Percentiles rank a stretch among this genome's conserved stretches.
These are phyloP conservation scores for Termitomyces sp. DNA, from an alignment of 768 basidiomycete genomes.

Conservation along the genomic window DNA sequence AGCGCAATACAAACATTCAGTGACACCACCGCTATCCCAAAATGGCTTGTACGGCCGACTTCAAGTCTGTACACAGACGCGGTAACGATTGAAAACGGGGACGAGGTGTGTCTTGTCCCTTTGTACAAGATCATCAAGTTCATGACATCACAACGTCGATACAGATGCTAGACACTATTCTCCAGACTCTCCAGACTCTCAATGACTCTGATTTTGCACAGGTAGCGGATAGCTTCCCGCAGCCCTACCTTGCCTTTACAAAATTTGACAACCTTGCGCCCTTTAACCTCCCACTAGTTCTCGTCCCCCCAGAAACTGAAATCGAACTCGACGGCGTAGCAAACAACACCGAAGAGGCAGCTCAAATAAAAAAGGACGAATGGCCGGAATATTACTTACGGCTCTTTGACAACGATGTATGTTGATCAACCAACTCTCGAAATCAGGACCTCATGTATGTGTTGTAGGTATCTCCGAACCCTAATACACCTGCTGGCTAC, in stretches of 20 bases:
- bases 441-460: constrained; percentile 6
- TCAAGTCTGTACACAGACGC: constrained; percentile 47
- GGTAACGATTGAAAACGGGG: constrained; percentile 44
- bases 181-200: constrained; percentile 60
- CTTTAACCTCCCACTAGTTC: constrained; percentile 71
- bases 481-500: constrained; percentile 74
- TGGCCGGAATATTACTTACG: constrained; percentile 73
- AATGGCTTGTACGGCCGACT: constrained; percentile 65
- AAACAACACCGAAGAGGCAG: constrained; percentile 66
- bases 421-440: constrained; percentile 12
- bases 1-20: constrained; percentile 68
- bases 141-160: constrained; percentile 7
- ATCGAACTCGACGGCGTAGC: constrained; percentile 76
- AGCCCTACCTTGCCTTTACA: constrained; percentile 57
- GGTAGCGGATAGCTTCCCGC: constrained; percentile 52
- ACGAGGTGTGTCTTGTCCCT: constrained; percentile 50
- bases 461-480: constrained; percentile 73
- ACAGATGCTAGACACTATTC: constrained; percentile 74
- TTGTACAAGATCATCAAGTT: neutral
- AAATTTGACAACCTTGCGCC: constrained; percentile 42
- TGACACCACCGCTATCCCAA: constrained; percentile 53
- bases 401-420: constrained; percentile 61
- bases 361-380: constrained; percentile 75
- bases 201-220: constrained; percentile 59
- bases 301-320: constrained; percentile 80